Base-by-base conservation (phyloP, 441 rosid genomes). In the Arabidopsis lyrata region DNA sequence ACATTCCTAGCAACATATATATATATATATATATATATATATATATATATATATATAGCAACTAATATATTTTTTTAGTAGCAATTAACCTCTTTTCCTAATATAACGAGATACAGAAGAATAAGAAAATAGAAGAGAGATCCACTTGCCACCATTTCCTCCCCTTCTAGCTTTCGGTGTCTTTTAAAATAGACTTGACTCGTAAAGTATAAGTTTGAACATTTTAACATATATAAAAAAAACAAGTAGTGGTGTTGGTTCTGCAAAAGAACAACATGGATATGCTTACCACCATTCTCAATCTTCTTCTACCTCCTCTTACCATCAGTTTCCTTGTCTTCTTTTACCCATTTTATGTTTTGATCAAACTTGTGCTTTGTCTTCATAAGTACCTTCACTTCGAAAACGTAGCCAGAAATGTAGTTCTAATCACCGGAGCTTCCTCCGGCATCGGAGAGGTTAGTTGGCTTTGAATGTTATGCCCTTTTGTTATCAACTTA, bases 361-460 rank as follows among this genome's bases (percentile, higher is more conserved):
- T 78, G 2, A 66, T 66, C 63, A 78, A 62, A 69, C 32, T 54
- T 11, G n/a, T 80, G 10, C 5, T 20, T 53, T 63, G 0, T 58
- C 18, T 70, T 18, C 10, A 14, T 35, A 73, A 77, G 74, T 38
- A 61, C 15, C 2, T 74, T 22, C 14, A 5, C 57, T 11, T 34
- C 3, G 83, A 83, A 67, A 61, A 80, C 7, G 73, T 76, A 0
- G 62, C 78, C 4, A 74, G 85, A 36, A 85, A 81, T 75, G 85
- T 79, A 8, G 78, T 77, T 12, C 67, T 85, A 34, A 73, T 85
- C 63, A 81, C 86, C 8, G 82, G 85, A 42, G 85, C 86, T 48
- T 79, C 86, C 14, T 85, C 86, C 2, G 86, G 86, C 60, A 75
- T 85, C 5, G 86, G 86, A 16, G 82, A 85, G 83, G 83, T 83